A percentile compares a stretch with the other conserved stretches of the same genome.
Conservation (phyloP, 805 yeast genomes). For the Sungouiozyma intestinalis region DNA sequence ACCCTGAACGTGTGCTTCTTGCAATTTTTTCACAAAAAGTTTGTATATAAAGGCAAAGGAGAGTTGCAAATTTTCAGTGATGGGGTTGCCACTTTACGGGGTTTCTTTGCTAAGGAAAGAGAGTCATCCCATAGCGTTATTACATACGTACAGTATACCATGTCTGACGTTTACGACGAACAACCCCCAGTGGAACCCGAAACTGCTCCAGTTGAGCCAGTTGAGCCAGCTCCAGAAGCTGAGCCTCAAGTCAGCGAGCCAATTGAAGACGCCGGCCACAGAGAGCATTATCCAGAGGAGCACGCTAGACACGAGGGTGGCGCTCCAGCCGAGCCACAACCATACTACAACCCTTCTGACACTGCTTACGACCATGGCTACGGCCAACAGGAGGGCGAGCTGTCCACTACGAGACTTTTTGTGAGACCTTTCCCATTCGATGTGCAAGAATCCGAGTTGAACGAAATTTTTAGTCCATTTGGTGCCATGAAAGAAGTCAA, state of each 20-base stretch:
- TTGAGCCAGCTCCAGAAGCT: conserved; percentile 1
- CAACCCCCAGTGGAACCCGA: conserved; percentile 11
- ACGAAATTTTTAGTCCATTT: conserved; percentile 53
- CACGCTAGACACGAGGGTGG: conserved; percentile 8
- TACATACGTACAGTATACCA: conserved; percentile 2
- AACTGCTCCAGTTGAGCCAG: conserved; percentile 3
- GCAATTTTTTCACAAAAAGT: too few relatives aligned
- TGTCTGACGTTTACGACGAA: conserved; percentile 16
- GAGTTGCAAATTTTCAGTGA: not conserved
- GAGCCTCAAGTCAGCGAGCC: not conserved
- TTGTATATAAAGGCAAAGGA: too few relatives aligned
- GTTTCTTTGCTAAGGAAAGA: too few relatives aligned
- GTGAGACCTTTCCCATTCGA: conserved; percentile 57
- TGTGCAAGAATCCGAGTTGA: conserved; percentile 46
- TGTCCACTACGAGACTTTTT: conserved; percentile 38
- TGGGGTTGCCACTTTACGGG: not conserved
- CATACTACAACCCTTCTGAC: conserved; percentile 10
- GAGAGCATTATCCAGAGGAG: conserved; percentile 9
- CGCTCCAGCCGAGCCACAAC: conserved; percentile 12
- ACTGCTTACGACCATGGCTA: conserved; percentile 10
- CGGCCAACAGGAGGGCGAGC: conserved; percentile 25
- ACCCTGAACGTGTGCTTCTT: too few relatives aligned
- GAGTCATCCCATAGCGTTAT: too few relatives aligned
- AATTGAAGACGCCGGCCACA: conserved; percentile 1
- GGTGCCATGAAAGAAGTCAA: conserved; percentile 63